phyloP scores from a whole-genome alignment of 1,284 basidiomycete species.

The Taiwanofungus camphoratus region DNA sequence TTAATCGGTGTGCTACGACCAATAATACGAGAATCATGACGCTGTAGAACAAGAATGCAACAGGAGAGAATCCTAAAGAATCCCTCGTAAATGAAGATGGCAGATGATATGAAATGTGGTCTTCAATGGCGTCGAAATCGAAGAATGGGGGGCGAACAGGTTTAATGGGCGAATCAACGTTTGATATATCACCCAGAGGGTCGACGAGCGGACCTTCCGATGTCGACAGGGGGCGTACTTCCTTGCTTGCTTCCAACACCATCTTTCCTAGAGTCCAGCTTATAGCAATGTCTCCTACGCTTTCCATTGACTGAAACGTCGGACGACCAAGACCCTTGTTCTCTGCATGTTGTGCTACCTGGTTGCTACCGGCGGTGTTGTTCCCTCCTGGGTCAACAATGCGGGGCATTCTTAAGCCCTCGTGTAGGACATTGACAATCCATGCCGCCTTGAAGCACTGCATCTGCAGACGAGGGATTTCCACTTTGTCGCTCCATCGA shows the following conservation, averaged over 20 bases:
- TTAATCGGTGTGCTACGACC: conserved; percentile 47
- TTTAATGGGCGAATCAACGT: conserved; percentile 44
- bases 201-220: conserved; percentile 55
- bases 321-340: conserved; percentile 78
- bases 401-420: conserved; percentile 93
- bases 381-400: conserved; percentile 83
- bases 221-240: conserved; percentile 50
- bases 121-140: conserved; percentile 54
- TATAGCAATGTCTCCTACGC: conserved; percentile 88
- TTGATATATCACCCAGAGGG: conserved; percentile 58
- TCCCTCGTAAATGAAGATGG: conserved; percentile 52
- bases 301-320: conserved; percentile 88
- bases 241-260: conserved; percentile 92
- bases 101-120: conserved; percentile 55
- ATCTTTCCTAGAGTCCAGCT: conserved; percentile 99
- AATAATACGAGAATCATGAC: conserved; percentile 36
- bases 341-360: conserved; percentile 68
- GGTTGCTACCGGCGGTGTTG: conserved; percentile 52
- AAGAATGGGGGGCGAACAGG: conserved; percentile 60
- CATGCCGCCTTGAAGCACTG: conserved; percentile 99
- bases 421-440: conserved; percentile 94
- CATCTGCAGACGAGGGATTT: conserved; percentile 84
- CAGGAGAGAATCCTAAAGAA: conserved; percentile 65
- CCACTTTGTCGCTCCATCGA: conserved; percentile 69
- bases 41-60: conserved; percentile 51